Evolutionary conservation across 169 alveolate genomes (phyloP).

Genomic region (Plasmodium knowlesi): DNA sequence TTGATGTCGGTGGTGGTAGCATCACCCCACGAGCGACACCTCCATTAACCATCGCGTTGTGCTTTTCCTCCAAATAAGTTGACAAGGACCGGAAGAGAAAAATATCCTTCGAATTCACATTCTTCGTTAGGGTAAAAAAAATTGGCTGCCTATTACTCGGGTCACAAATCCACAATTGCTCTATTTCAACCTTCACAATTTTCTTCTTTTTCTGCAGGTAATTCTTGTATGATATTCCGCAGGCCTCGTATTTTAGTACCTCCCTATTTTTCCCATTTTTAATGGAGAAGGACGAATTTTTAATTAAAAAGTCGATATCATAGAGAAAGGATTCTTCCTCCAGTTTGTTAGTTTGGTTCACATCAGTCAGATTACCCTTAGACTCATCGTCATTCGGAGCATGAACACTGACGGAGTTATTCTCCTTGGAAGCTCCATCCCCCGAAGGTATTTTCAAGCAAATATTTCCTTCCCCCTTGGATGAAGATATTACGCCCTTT

Average conservation of each 20-base stretch:
- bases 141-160: conserved; percentile 75
- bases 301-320: conserved; percentile 71
- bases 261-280: conserved; percentile 55
- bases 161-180: conserved; percentile 76
- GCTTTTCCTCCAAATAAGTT: conserved; percentile 52
- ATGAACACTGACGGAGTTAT: not conserved
- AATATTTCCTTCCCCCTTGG: not conserved
- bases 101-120: conserved; percentile 62
- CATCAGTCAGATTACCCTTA: not conserved
- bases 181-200: conserved; percentile 69
- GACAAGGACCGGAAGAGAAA: conserved; percentile 59
- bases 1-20: not conserved
- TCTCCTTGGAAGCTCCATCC: not conserved
- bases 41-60: not conserved
- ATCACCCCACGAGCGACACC: not conserved
- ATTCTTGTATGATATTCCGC: conserved; percentile 72
- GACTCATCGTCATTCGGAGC: not conserved
- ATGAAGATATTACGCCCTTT: conserved; percentile 1
- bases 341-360: not conserved
- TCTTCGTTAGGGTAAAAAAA: conserved; percentile 68
- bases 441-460: not conserved
- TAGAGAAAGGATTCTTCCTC: conserved; percentile 71
- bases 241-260: conserved; percentile 69
- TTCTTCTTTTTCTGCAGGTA: conserved; percentile 69
- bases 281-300: conserved; percentile 68